Evolutionary conservation across 2,329 filamentous ascomycete species (phyloP).

Genomic region (Xylaria arbuscula): DNA sequence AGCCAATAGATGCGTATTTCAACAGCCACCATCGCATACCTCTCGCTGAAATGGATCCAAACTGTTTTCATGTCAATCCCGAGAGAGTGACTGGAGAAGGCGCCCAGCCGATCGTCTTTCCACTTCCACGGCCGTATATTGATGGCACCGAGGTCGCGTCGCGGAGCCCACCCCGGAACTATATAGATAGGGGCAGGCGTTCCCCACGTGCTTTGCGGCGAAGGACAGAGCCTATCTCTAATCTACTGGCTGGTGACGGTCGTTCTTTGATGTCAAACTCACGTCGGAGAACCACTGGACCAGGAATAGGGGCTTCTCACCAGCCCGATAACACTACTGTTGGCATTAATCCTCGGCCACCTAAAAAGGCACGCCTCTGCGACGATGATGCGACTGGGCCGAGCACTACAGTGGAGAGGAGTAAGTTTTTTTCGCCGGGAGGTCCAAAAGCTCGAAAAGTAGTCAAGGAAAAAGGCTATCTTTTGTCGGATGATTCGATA

Average conservation of each 20-base stretch:
- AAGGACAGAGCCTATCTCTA: slow-evolving; percentile 64
- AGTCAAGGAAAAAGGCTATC: slow-evolving; percentile 55
- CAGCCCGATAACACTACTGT: slow-evolving; percentile 32
- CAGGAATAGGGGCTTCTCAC: slow-evolving; percentile 18
- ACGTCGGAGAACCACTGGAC: slow-evolving; percentile 44
- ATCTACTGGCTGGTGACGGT: slow-evolving; percentile 52
- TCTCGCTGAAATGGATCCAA: slow-evolving; percentile 71
- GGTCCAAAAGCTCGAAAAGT: slow-evolving; percentile 38
- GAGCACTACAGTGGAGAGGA: slow-evolving; percentile 55
- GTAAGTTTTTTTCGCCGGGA: slow-evolving; percentile 63
- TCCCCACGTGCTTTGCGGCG: slow-evolving; percentile 60
- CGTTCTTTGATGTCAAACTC: slow-evolving; percentile 44
- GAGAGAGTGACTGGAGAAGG: slow-evolving; percentile 62
- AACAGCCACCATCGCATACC: slow-evolving; percentile 63
- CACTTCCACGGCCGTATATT: slow-evolving; percentile 68
- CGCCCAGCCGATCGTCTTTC: slow-evolving; percentile 66
- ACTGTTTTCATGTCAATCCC: slow-evolving; percentile 67
- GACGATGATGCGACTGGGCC: slow-evolving; percentile 53
- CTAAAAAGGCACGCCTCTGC: slow-evolving; percentile 68
- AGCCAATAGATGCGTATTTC: slow-evolving; percentile 68
- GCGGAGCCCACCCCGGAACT: slow-evolving; percentile 44
- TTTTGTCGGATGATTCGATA: slow-evolving; percentile 68
- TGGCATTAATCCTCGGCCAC: slow-evolving; percentile 53
- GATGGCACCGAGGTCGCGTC: slow-evolving; percentile 49
- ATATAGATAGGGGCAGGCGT: slow-evolving; percentile 46